Conservation (phyloP, 192 early-diverging fungal species). For the Globomyces pollinis-pini region DNA sequence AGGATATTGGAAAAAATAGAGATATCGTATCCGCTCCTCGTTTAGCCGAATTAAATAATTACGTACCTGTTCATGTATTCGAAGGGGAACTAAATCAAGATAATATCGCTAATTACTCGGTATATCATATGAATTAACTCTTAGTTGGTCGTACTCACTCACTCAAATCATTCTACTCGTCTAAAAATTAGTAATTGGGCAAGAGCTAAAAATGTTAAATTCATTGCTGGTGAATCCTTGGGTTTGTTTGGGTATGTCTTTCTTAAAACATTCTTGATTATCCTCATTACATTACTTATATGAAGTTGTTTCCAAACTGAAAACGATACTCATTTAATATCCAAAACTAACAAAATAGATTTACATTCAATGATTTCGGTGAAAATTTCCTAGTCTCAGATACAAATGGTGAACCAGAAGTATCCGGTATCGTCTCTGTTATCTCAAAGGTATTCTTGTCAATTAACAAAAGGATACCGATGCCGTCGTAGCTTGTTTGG, state of each 20-base stretch:
- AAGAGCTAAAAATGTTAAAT: constrained; percentile 53
- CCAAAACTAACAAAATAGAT: too few relatives aligned
- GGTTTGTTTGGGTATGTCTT: constrained; percentile 83
- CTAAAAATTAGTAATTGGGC: constrained; percentile 80
- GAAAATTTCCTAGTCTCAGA: constrained; percentile 76
- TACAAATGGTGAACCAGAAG: constrained; percentile 84
- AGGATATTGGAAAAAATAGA: constrained; percentile 82
- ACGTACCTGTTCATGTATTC: constrained; percentile 83
- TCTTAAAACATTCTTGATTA: background rate
- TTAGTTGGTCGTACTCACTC: constrained; percentile 83
- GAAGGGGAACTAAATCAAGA: constrained; percentile 65
- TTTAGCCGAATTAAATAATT: constrained; percentile 92
- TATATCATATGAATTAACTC: too few relatives aligned
- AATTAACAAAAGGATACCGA: constrained; percentile 49
- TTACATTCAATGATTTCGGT: constrained; percentile 95
- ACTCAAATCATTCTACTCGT: constrained; percentile 66
- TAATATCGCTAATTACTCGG: constrained; percentile 38
- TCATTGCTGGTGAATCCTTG: constrained; percentile 79
- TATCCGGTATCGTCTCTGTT: constrained; percentile 86
- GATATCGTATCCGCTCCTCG: constrained; percentile 66
- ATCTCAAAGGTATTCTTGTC: constrained; percentile 40
- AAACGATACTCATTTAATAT: too few relatives aligned
- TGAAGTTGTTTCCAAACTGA: too few relatives aligned
- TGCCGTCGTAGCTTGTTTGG: constrained; percentile 88
- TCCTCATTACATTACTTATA: too few relatives aligned